Conservation (phyloP, 176 grass and related monocot species). For the Triticum timopheevii region DNA sequence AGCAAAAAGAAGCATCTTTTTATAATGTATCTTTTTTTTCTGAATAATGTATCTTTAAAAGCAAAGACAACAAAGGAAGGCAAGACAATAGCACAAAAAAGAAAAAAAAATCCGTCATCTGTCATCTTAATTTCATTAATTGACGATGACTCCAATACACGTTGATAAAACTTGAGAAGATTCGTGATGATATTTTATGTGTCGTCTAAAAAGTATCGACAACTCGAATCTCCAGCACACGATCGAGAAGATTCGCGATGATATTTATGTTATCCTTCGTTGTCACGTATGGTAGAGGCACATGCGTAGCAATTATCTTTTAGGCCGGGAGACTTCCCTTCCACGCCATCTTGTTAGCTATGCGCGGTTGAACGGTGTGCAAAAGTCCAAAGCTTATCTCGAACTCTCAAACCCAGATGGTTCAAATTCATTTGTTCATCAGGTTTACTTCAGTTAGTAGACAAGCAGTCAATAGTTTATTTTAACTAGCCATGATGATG, state of each 20-base stretch:
- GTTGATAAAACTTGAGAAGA: not conserved
- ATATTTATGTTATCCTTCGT: conserved; percentile 32
- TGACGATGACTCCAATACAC: not conserved
- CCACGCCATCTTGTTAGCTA: not conserved
- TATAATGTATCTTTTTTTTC: too few species aligned
- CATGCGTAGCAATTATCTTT: not conserved
- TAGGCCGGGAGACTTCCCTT: not conserved
- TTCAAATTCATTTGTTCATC: not conserved
- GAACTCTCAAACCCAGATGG: not conserved
- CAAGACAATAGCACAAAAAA: not conserved
- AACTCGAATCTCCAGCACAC: conserved; percentile 5
- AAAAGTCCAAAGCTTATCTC: not conserved
- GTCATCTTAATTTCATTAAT: not conserved
- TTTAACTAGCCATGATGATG: not conserved
- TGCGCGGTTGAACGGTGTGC: not conserved
- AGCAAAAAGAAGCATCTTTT: too few species aligned
- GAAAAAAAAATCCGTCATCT: not conserved
- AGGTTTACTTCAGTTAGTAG: not conserved
- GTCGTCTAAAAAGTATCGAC: not conserved
- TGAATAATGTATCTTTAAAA: not conserved
- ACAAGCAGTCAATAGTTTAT: not conserved
- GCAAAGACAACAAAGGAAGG: not conserved
- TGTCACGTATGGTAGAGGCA: not conserved
- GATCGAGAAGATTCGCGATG: not conserved
- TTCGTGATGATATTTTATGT: not conserved